Evolutionary conservation across 495 filamentous ascomycete genomes (phyloP).

Genomic region (Aspergillus conjunctus): DNA sequence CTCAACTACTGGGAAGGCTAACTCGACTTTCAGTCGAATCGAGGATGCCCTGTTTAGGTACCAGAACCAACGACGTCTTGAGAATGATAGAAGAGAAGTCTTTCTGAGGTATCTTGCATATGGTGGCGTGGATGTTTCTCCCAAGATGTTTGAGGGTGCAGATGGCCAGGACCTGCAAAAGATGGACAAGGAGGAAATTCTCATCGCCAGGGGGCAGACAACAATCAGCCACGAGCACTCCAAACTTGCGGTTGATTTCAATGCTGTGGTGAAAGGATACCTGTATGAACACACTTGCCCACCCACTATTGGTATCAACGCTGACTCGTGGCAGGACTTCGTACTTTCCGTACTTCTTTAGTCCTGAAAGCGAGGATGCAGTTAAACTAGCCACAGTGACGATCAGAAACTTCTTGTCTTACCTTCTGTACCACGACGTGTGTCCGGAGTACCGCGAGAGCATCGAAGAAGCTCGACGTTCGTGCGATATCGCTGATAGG

Average conservation of each 20-base stretch:
- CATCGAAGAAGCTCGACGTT: slow-evolving; percentile 62
- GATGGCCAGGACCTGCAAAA: slow-evolving; percentile 53
- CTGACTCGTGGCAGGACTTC: slow-evolving; percentile 40
- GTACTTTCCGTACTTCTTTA: slow-evolving; percentile 47
- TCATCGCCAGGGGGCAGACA: slow-evolving; percentile 39
- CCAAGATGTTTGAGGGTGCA: slow-evolving; percentile 67
- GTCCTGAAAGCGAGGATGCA: slow-evolving; percentile 46
- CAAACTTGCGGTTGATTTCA: slow-evolving; percentile 79
- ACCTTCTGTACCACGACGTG: slow-evolving; percentile 79
- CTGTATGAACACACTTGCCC: slow-evolving; percentile 54
- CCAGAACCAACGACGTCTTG: slow-evolving; percentile 71
- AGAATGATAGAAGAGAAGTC: slow-evolving; percentile 57
- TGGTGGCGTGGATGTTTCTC: slow-evolving; percentile 74
- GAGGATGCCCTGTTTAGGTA: slow-evolving; percentile 85
- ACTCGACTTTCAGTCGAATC: slow-evolving; percentile 64
- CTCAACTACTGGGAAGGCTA: slow-evolving; percentile 1
- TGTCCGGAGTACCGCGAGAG: slow-evolving; percentile 75
- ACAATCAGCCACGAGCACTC: slow-evolving; percentile 28
- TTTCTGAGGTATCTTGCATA: slow-evolving; percentile 81
- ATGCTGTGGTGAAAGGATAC: slow-evolving; percentile 73
- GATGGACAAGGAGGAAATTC: slow-evolving; percentile 65
- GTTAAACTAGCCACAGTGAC: slow-evolving; percentile 59
- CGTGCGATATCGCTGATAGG: slow-evolving; percentile 68
- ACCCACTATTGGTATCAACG: neutral
- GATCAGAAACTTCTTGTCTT: slow-evolving; percentile 86